Evolutionary conservation across 1,284 basidiomycete genomes (phyloP).

Genomic region (Golubevia sp.): DNA sequence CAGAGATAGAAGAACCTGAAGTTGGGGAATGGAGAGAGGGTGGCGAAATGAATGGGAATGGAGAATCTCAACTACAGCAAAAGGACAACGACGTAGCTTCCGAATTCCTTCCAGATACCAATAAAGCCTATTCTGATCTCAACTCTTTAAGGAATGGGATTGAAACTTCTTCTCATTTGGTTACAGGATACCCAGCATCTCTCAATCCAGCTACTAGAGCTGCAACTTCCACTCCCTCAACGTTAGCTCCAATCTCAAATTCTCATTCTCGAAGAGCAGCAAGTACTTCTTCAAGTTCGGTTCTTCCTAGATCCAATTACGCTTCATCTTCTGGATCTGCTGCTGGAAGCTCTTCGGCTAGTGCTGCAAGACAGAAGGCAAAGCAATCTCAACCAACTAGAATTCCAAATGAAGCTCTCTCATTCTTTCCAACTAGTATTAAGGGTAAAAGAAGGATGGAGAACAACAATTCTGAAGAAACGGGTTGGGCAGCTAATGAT

Average conservation of each 20-base stretch:
- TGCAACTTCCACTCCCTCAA: too few species aligned
- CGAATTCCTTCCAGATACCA: conserved; percentile 32
- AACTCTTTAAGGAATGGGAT: not conserved
- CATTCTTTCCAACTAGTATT: not conserved
- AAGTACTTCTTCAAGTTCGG: too few species aligned
- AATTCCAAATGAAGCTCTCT: not conserved
- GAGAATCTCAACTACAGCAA: too few species aligned
- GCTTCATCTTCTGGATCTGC: too few species aligned
- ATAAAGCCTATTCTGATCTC: conserved; percentile 22
- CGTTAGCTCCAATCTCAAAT: too few species aligned
- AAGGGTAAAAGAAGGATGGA: not conserved
- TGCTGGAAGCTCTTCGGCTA: too few species aligned
- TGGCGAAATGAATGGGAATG: not conserved
- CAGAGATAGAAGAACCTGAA: not conserved
- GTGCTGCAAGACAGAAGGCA: too few species aligned
- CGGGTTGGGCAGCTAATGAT: conserved; percentile 2
- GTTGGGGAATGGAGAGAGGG: conserved; percentile 6
- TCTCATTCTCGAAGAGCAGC: too few species aligned
- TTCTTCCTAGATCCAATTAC: too few species aligned
- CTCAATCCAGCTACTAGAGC: not conserved
- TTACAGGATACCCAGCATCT: not conserved
- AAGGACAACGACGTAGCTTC: conserved; percentile 11
- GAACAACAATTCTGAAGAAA: not conserved
- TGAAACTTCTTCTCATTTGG: not conserved
- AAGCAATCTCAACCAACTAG: not conserved